Percentiles rank a stretch among this genome's conserved stretches.
Evolutionary conservation across 805 yeast species (phyloP).

Genomic region (Kurtzmaniella fragi): DNA sequence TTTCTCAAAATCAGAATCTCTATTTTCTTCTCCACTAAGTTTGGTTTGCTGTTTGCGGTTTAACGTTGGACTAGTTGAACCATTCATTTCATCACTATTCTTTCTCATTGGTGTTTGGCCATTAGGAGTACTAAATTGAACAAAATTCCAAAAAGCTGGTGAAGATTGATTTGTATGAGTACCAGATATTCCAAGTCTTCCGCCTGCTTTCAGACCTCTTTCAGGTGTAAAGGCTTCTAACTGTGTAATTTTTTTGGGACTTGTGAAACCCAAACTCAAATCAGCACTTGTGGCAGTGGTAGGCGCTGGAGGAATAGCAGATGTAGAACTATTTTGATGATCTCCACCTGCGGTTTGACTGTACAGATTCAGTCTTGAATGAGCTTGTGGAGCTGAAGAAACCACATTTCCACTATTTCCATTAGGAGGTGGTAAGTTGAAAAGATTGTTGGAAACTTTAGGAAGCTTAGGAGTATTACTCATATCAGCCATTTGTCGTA

Average conservation of each 20-base stretch:
- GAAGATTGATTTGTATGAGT: slow-evolving; percentile 53
- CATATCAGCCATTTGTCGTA: slow-evolving; percentile 15
- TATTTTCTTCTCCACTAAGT: no score
- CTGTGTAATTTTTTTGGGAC: slow-evolving; percentile 39
- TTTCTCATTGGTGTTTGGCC: slow-evolving; percentile 40
- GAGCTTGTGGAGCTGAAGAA: slow-evolving; percentile 14
- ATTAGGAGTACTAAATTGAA: slow-evolving; percentile 59
- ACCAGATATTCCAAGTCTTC: slow-evolving; percentile 19
- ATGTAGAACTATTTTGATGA: slow-evolving; percentile 3
- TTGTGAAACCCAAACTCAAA: slow-evolving; percentile 32
- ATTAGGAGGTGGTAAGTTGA: slow-evolving; percentile 31
- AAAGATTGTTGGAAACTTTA: slow-evolving; percentile 23
- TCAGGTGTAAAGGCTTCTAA: slow-evolving; percentile 43
- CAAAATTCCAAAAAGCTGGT: slow-evolving; percentile 92
- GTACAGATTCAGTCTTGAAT: slow-evolving; percentile 25
- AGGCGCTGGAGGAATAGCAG: background rate
- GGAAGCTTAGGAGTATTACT: slow-evolving; percentile 29
- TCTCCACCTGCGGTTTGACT: slow-evolving; percentile 6
- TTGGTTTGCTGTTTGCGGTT: slow-evolving; percentile 12
- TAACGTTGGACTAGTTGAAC: slow-evolving; percentile 37
- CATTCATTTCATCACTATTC: slow-evolving; percentile 32
- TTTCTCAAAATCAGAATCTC: no score
- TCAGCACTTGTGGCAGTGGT: slow-evolving; percentile 15
- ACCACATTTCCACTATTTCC: slow-evolving; percentile 9
- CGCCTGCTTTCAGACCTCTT: slow-evolving; percentile 29